Base-by-base conservation (phyloP, 805 yeast genomes). In the Lachancea dasiensis region DNA sequence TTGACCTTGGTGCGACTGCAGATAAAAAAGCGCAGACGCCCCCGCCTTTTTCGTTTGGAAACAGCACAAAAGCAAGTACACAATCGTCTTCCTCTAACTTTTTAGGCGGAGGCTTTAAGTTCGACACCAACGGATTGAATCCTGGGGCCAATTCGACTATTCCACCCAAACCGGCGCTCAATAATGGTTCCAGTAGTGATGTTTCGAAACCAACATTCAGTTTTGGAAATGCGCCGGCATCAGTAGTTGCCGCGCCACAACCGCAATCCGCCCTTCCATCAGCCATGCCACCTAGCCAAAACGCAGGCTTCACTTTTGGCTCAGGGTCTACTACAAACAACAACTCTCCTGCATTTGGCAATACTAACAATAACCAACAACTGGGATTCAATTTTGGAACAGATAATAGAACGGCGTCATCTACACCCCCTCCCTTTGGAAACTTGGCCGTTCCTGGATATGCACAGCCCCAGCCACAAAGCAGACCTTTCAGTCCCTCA, bases 401-500 rank as follows among this genome's bases (percentile, higher is more conserved):
- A 9, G 35, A 39, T 14, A 38, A 31, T 21, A 33, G 29, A 20
- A 35, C 38, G 3, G 41, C 37, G 8, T 39, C 46, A 3, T 29
- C 41, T 4, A 34, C 43, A 10, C 43, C 46, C 5, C 41, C 47
- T 11, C 31, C 39, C 4, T 39, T 43, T 30, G 47, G 46, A 28
- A 38, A 32, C 16, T 33, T 38, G 11, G 15, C 32, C 10, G 29
- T 43, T 17, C 34, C 29, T 28, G 13, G 37, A 9, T 26, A 27
- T 9, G 14, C 32, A 14, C n/a, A 24, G 20, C 9, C 29, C 8
- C 16, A 25, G 16, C 30, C 33, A 29, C 28, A 48, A 23, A 46
- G 43, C 23, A 36, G 46, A 27, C 32, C 52, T 7, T 50, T 50
- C 29, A 42, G 50, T 14, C 63, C 63, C 19, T 52, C 60, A 3